Base-by-base conservation (phyloP, 352 stramenopile species). In the Pythium pyrilobum region DNA sequence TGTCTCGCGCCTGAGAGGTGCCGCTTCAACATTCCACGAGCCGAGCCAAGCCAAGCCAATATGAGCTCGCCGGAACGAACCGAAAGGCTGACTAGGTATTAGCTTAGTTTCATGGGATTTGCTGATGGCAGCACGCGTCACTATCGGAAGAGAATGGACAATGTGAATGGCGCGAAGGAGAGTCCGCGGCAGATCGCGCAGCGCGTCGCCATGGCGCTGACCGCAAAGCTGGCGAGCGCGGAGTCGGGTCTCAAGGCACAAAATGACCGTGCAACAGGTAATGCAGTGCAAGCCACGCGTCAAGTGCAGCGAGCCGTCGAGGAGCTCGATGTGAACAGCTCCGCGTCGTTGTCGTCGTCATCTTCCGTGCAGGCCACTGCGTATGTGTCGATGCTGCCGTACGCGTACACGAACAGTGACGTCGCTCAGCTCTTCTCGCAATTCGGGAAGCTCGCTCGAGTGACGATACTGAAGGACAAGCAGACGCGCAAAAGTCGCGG, bases 311-410 rank as follows among this genome's bases (percentile, higher is more conserved):
- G n/a, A n/a, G n/a, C n/a, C n/a, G n/a, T n/a, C n/a, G n/a, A n/a
- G n/a, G n/a, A n/a, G n/a, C n/a, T n/a, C n/a, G n/a, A n/a, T n/a
- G n/a, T n/a, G n/a, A n/a, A n/a, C n/a, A n/a, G n/a, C n/a, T n/a
- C n/a, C n/a, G n/a, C n/a, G n/a, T n/a, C n/a, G n/a, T n/a, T n/a
- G 24, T 34, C 24, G 40, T 18, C 43, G 18, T 11, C 42, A 21
- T 4, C 27, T 5, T 16, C 62, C 9, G 71, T 66, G 18, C 56
- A 65, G 37, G 72, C 66, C 12, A 95, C 85, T 20, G 77, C 86
- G 16, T 92, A 95, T 60, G 77, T 95, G n/a, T 71, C 85, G 21
- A 95, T 93, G 85, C 74, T 95, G 37, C 85, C 85, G 61, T 95
- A 87, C 52, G 76, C 77, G 24, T 95, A 92, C 68, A 95, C 82